Base-by-base conservation (phyloP, 352 stramenopile species). In the Phytophthora fragariae region DNA sequence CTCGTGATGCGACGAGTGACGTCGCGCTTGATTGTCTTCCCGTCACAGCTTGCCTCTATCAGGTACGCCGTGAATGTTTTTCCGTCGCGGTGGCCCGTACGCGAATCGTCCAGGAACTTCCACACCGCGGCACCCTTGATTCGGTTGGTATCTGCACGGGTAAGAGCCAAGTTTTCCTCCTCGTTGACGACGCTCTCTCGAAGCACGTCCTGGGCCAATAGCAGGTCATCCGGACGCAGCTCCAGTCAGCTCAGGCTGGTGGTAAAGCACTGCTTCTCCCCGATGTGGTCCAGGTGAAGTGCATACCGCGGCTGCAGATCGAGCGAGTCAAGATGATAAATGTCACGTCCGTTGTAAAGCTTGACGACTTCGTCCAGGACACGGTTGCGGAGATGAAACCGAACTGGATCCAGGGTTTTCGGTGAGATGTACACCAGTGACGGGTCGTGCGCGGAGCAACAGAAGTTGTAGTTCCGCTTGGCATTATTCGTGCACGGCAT, bases 231-330 rank as follows among this genome's bases (percentile, higher is more conserved):
- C 12, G 65, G 19, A 2, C 19, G 21, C 12, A 82, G 62, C 1
- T 57, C 46, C 33, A 80, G 24, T 1, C 33, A 12, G 41, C 60
- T 56, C 14, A 85, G 66, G 15, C 50, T 69, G 24, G 53, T 75
- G 14, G 72, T 66, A n/a, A 81, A 81, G 27, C 67, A 76, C 59
- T 85, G 79, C 39, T 81, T 83, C 33, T 85, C 79, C 0, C 72
- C 6, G 24, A 83, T 79, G 50, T 85, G 79, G 39, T 85, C 79
- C 1, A 85, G 64, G 5, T 81, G 49, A 2, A 85, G 35, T 11
- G 11, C 37, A 12, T 8, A 44, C 11, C 58, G 52, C 11, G 61
- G 73, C 0, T 12, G 33, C 11, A 79, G 52, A 35, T 80, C 73
- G 11, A 77, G 21, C 29, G 14, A 1, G 6, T 75, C 57, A 11